phyloP scores from a whole-genome alignment of 441 rosid species.

The Mallotus repandus region DNA sequence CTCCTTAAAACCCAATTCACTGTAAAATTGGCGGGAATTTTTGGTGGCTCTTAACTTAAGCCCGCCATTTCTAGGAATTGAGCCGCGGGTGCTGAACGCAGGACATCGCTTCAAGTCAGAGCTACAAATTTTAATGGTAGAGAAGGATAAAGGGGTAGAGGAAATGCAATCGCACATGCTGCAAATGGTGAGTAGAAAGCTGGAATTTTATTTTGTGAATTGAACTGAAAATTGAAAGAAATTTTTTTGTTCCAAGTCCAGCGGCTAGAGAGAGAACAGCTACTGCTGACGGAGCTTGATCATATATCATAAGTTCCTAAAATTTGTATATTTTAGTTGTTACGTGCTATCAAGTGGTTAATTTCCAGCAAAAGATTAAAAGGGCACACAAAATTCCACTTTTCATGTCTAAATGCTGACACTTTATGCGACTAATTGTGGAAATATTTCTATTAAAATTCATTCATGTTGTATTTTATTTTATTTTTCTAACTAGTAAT shows the following conservation, averaged over 20 bases:
- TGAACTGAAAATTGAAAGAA: not conserved
- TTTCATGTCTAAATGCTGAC: too few species aligned
- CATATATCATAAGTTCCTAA: too few species aligned
- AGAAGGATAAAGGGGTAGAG: conserved; percentile 30
- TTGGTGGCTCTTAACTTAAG: conserved; percentile 20
- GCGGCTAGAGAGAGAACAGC: too few species aligned
- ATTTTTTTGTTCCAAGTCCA: not conserved
- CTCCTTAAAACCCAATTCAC: conserved; percentile 40
- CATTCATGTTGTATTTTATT: too few species aligned
- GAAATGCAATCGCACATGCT: conserved; percentile 43
- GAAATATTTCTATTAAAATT: too few species aligned
- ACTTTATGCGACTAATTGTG: too few species aligned
- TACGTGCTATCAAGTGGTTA: too few species aligned
- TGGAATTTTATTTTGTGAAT: not conserved
- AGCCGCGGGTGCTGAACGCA: not conserved
- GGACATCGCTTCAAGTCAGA: not conserved
- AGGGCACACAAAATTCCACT: too few species aligned
- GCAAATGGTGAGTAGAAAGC: not conserved
- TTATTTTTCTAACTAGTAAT: too few species aligned
- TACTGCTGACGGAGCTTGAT: too few species aligned
- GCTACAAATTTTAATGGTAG: conserved; percentile 20
- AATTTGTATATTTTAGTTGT: too few species aligned
- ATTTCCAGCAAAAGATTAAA: too few species aligned
- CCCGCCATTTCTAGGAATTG: conserved; percentile 18
- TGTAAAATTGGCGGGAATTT: conserved; percentile 13